Evolutionary conservation across 306 rosid genomes (phyloP).

Genomic region (Dalbergia cochinchinensis): DNA sequence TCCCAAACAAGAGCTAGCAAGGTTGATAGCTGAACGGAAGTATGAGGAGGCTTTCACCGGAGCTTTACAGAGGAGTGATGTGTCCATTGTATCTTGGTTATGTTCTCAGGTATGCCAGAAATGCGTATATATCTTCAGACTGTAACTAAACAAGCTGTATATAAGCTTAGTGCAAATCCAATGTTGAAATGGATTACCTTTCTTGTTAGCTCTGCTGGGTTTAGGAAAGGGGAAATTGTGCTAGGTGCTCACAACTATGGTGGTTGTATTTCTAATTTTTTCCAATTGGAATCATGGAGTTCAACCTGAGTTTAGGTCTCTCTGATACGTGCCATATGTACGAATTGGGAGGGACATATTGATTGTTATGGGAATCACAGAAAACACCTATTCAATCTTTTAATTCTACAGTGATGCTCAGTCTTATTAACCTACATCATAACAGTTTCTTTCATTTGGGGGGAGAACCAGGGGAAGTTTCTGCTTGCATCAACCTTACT

Average conservation of each 20-base stretch:
- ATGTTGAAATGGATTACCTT: neutral
- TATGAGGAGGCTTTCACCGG: slow-evolving; percentile 89
- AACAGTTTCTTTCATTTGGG: neutral
- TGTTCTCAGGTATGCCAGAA: slow-evolving; percentile 79
- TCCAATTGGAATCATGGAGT: neutral
- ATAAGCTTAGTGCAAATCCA: neutral
- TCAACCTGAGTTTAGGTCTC: neutral
- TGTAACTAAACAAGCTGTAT: slow-evolving; percentile 1
- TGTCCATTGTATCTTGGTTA: slow-evolving; percentile 91
- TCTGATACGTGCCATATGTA: neutral
- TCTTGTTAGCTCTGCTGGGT: neutral
- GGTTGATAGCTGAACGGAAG: slow-evolving; percentile 81
- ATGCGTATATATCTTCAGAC: neutral
- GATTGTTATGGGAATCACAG: neutral
- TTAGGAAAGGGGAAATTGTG: neutral
- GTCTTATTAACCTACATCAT: neutral
- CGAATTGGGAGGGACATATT: neutral
- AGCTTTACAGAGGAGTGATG: slow-evolving; percentile 94
- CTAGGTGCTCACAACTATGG: neutral
- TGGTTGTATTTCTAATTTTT: too few relatives aligned
- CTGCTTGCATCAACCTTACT: too few relatives aligned
- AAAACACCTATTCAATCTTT: neutral
- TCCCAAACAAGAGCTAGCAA: slow-evolving; percentile 88
- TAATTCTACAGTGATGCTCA: neutral
- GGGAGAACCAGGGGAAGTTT: too few relatives aligned